A percentile compares a stretch with the other conserved stretches of the same genome.
Conservation (phyloP, 805 yeast genomes). For the Hanseniaspora guilliermondii region DNA sequence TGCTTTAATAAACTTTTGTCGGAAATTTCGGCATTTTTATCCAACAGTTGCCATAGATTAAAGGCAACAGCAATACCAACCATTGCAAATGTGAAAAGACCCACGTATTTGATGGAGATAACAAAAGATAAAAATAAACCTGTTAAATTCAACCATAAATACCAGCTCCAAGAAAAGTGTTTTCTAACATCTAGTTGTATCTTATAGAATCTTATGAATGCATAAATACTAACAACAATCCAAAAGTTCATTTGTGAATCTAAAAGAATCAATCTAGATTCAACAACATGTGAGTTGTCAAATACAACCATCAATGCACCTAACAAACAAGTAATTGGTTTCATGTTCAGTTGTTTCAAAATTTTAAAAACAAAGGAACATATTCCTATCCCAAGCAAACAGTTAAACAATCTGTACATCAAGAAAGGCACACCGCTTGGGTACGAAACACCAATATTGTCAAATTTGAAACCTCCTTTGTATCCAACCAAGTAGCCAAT, state of each 20-base stretch:
- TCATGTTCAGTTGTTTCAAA: slow-evolving; percentile 71
- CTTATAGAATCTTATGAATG: slow-evolving; percentile 67
- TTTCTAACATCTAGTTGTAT: slow-evolving; percentile 36
- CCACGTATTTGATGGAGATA: slow-evolving; percentile 91
- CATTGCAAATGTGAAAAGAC: slow-evolving; percentile 78
- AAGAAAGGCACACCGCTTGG: slow-evolving; percentile 71
- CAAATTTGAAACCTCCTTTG: slow-evolving; percentile 85
- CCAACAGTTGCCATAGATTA: slow-evolving; percentile 83
- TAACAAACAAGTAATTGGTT: slow-evolving; percentile 65
- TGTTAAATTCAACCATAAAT: slow-evolving; percentile 72
- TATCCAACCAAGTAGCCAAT: slow-evolving; percentile 84
- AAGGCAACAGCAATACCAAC: slow-evolving; percentile 75
- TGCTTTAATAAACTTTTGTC: slow-evolving; percentile 50
- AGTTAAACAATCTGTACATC: slow-evolving; percentile 68
- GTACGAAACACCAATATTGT: slow-evolving; percentile 75
- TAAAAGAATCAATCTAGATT: slow-evolving; percentile 77
- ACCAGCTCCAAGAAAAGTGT: slow-evolving; percentile 69
- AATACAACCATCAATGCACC: slow-evolving; percentile 65
- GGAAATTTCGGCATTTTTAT: slow-evolving; percentile 53
- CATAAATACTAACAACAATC: slow-evolving; percentile 67
- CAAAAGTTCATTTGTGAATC: slow-evolving; percentile 82
- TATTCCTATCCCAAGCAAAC: slow-evolving; percentile 67
- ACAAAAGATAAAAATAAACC: slow-evolving; percentile 84
- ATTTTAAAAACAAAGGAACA: slow-evolving; percentile 77
- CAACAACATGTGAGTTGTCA: slow-evolving; percentile 83